Percentiles rank a stretch among this genome's conserved stretches.
These are phyloP conservation scores for Boletus bicolor DNA, from an alignment of 768 basidiomycete genomes.

Conservation along the genomic window DNA sequence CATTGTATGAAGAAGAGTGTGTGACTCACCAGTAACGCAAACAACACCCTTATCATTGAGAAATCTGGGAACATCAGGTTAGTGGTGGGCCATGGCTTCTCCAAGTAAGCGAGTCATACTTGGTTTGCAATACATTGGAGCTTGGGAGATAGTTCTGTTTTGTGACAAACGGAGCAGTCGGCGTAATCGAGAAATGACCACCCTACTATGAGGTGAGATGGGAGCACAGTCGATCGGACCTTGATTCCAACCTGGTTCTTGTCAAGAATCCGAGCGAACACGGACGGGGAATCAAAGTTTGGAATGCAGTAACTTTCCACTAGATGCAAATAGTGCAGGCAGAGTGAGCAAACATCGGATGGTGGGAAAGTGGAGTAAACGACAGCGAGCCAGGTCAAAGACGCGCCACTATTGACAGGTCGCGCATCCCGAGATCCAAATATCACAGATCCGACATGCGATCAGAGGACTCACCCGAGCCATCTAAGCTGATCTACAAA, in stretches of 20 bases:
- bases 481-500: slow-evolving; percentile 67
- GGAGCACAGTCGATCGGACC: neutral
- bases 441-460: neutral
- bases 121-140: slow-evolving; percentile 85
- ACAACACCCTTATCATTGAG: slow-evolving; percentile 87
- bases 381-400: neutral
- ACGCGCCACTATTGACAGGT: neutral
- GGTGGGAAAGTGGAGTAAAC: neutral
- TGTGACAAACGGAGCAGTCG: slow-evolving; percentile 61
- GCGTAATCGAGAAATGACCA: slow-evolving; percentile 89
- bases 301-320: slow-evolving; percentile 93
- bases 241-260: slow-evolving; percentile 56
- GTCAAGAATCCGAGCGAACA: slow-evolving; percentile 88
- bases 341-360: slow-evolving; percentile 2
- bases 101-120: slow-evolving; percentile 33
- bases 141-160: slow-evolving; percentile 84
- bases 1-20: neutral
- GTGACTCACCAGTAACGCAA: slow-evolving; percentile 63
- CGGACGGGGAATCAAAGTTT: slow-evolving; percentile 89
- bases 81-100: neutral
- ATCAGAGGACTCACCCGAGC: slow-evolving; percentile 56
- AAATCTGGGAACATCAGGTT: slow-evolving; percentile 42
- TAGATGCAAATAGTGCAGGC: slow-evolving; percentile 24
- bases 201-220: slow-evolving; percentile 44
- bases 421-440: neutral